Evolutionary conservation across 2,329 filamentous ascomycete species (phyloP), one percentile per base, ranked within the genome.

Genomic region (Escovopsis sp.): DNA sequence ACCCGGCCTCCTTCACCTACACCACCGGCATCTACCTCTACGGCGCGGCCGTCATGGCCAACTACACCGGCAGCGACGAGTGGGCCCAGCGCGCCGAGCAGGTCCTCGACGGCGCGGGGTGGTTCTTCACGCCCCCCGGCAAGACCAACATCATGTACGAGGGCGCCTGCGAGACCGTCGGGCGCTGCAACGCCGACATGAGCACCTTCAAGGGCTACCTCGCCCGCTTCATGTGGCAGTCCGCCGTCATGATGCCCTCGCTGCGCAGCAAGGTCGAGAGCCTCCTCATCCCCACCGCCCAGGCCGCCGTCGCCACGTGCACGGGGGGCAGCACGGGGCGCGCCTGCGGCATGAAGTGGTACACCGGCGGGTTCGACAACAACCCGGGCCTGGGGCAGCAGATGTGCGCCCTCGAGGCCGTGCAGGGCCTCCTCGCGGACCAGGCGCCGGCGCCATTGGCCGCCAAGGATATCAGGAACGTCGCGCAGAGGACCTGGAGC

Each of bases 191-290:
- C 53, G 66, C 61, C 39, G 79, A 83, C 57, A 76, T 79, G 67
- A 71, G 68, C 50, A 75, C 73, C 8, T 81, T 79, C 69, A 85
- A 84, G 60, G 78, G 69, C 35, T 80, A 78, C 54, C 65, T 81
- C 27, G 65, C 76, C 24, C 74, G 77, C 42, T 80, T 77, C 62
- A 71, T 81, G 63, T 79, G 70, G 60, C 66, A 70, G 37, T 68
- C 74, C 4, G 65, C 72, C 30, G 55, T 68, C 39, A 65, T 79
- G 59, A 65, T 76, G 44, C 74, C 78, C 9, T 68, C 67, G 15
- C 69, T 78, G 15, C 58, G 60, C 3, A 42, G 58, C 4, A 59
- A 63, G 5, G 65, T 81, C 37, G 60, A 65, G 39, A 54, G 57
- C 2, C 58, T 71, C 37, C 65, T 82, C 35, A 54, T 61, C 5